phyloP scores from a whole-genome alignment of 2,329 filamentous ascomycete genomes.

The Fusarium tanahbumbuense region DNA sequence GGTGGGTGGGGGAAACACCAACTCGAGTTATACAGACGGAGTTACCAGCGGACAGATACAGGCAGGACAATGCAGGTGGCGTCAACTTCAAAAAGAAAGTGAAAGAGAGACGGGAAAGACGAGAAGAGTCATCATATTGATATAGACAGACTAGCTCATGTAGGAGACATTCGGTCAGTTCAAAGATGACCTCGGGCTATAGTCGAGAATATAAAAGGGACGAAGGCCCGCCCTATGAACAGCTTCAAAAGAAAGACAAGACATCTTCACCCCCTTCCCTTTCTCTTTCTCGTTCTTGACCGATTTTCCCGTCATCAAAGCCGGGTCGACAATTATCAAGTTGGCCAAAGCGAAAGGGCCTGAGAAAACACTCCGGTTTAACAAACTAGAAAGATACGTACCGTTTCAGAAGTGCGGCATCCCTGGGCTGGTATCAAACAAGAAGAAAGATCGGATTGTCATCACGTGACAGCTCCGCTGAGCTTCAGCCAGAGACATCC shows the following conservation, averaged over 20 bases:
- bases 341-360: slow-evolving; percentile 37
- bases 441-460: slow-evolving; percentile 13
- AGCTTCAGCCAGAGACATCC: neutral
- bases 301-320: slow-evolving; percentile 37
- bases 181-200: slow-evolving; percentile 39
- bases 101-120: neutral
- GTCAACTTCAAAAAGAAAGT: slow-evolving; percentile 7
- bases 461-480: slow-evolving; percentile 25
- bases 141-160: slow-evolving; percentile 5
- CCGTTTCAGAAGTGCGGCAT: slow-evolving; percentile 19
- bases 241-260: slow-evolving; percentile 23
- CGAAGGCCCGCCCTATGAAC: slow-evolving; percentile 31
- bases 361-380: slow-evolving; percentile 31
- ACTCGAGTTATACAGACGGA: slow-evolving; percentile 3
- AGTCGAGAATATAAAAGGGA: slow-evolving; percentile 45
- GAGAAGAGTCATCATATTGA: slow-evolving; percentile 7
- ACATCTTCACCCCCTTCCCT: slow-evolving; percentile 24
- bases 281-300: slow-evolving; percentile 26
- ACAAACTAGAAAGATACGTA: slow-evolving; percentile 41
- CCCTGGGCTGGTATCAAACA: slow-evolving; percentile 1
- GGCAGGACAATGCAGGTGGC: neutral
- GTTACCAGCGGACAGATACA: slow-evolving; percentile 11
- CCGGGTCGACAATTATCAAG: slow-evolving; percentile 37
- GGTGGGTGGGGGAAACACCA: slow-evolving; percentile 33
- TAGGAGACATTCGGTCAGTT: slow-evolving; percentile 6